A percentile compares a stretch with the other conserved stretches of the same genome.
These are phyloP conservation scores for Blastobotrys petasosporus DNA, from an alignment of 1,139 yeast genomes.

Conservation along the genomic window DNA sequence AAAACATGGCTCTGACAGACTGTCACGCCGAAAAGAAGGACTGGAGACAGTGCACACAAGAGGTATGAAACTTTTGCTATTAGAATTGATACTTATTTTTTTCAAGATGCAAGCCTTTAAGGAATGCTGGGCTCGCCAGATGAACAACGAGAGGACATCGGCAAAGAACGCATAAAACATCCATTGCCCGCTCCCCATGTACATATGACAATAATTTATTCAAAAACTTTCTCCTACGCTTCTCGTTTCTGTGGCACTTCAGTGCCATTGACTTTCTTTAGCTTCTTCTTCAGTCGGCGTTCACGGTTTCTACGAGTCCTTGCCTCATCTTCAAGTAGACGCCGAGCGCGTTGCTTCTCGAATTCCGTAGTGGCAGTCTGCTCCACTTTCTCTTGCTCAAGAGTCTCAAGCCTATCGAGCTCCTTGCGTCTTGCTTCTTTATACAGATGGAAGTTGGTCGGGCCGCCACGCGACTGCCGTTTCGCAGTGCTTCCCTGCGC, in stretches of 20 bases:
- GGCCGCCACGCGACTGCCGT: too few species aligned
- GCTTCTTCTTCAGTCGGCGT: slow-evolving; percentile 24
- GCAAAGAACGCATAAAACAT: slow-evolving; percentile 16
- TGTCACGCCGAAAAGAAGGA: slow-evolving; percentile 73
- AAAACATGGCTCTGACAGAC: slow-evolving; percentile 54
- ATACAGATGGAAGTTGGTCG: slow-evolving; percentile 33
- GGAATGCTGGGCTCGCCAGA: slow-evolving; percentile 58
- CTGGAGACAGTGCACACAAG: slow-evolving; percentile 61
- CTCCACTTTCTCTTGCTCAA: slow-evolving; percentile 23
- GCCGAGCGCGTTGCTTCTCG: slow-evolving; percentile 18
- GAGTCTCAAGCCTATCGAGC: not conserved
- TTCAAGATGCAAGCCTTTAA: slow-evolving; percentile 55
- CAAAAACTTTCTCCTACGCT: not conserved
- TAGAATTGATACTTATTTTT: not conserved
- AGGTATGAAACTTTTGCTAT: slow-evolving; percentile 31
- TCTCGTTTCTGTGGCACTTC: not conserved
- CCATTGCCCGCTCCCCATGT: too few species aligned
- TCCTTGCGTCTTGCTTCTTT: slow-evolving; percentile 31
- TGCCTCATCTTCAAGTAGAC: slow-evolving; percentile 23
- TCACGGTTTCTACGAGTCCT: slow-evolving; percentile 30
- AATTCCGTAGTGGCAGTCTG: slow-evolving; percentile 25
- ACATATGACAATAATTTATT: not conserved
- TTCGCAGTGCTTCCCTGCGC: too few species aligned
- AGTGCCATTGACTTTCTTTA: not conserved
- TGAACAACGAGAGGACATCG: slow-evolving; percentile 46